Conservation (phyloP, 495 filamentous ascomycete genomes). For the Parathielavia appendiculata region DNA sequence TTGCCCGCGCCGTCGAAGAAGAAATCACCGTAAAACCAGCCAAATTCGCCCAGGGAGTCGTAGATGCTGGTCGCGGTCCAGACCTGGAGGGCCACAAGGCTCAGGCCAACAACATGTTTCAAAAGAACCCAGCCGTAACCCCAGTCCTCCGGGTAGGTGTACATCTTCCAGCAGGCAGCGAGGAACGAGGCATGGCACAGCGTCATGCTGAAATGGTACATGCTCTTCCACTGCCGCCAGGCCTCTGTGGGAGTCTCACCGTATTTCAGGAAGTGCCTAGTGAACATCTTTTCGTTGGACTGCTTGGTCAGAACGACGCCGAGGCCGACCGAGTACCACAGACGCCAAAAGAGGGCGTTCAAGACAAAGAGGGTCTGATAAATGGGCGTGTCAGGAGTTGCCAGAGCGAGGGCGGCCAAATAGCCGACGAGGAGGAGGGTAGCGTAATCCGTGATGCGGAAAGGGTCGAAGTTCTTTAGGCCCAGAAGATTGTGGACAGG, state of each 20-base stretch:
- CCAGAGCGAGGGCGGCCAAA: conserved; percentile 61
- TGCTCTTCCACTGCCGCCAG: conserved; percentile 96
- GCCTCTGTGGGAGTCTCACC: conserved; percentile 85
- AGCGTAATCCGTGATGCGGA: conserved; percentile 77
- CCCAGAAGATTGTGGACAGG: conserved; percentile 78
- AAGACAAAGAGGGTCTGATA: conserved; percentile 73
- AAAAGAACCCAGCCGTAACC: conserved; percentile 74
- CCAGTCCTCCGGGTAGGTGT: conserved; percentile 78
- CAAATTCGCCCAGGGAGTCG: conserved; percentile 93
- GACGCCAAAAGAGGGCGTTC: conserved; percentile 75
- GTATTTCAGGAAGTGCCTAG: conserved; percentile 93
- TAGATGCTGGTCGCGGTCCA: conserved; percentile 95
- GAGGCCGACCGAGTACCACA: conserved; percentile 89
- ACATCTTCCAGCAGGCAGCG: conserved; percentile 94
- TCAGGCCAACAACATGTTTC: conserved; percentile 76
- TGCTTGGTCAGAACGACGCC: conserved; percentile 80
- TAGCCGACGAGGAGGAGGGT: conserved; percentile 69
- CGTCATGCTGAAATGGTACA: conserved; percentile 86
- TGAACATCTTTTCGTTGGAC: conserved; percentile 87
- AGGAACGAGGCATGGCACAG: conserved; percentile 87
- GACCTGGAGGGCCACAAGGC: conserved; percentile 77
- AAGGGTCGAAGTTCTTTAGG: conserved; percentile 76
- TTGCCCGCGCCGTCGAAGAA: conserved; percentile 85
- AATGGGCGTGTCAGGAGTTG: conserved; percentile 70
- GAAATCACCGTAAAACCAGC: conserved; percentile 99